Conservation (phyloP, 1,284 basidiomycete species). For the Meripilus lineatus region DNA sequence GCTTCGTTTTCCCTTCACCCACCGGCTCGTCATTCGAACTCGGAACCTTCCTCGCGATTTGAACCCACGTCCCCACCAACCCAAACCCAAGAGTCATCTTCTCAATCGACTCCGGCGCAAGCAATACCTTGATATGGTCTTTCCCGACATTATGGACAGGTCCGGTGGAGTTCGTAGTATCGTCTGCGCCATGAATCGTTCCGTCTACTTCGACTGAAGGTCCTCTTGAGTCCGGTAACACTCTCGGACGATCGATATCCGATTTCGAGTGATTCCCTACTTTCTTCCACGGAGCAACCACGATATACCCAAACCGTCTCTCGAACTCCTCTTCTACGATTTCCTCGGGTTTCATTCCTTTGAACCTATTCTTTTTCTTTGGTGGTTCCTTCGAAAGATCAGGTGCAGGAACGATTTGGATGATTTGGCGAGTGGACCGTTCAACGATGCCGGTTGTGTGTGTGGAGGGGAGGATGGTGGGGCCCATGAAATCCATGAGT, state of each 20-base stretch:
- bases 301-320: slow-evolving; percentile 40
- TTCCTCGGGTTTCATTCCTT: slow-evolving; percentile 19
- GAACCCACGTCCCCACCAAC: slow-evolving; percentile 56
- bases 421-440: slow-evolving; percentile 44
- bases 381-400: slow-evolving; percentile 1
- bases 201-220: slow-evolving; percentile 21
- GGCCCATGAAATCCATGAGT: slow-evolving; percentile 39
- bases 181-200: no score
- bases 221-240: slow-evolving; percentile 42
- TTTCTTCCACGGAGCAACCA: slow-evolving; percentile 49
- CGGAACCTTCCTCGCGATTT: slow-evolving; percentile 40
- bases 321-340: slow-evolving; percentile 49
- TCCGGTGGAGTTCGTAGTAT: background rate
- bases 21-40: slow-evolving; percentile 12
- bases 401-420: slow-evolving; percentile 27
- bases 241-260: slow-evolving; percentile 32
- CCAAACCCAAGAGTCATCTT: slow-evolving; percentile 47
- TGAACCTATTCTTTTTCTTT: slow-evolving; percentile 14
- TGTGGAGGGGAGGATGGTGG: slow-evolving; percentile 37
- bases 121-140: slow-evolving; percentile 51
- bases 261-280: slow-evolving; percentile 34
- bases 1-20: slow-evolving; percentile 6
- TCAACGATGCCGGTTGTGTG: slow-evolving; percentile 50
- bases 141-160: slow-evolving; percentile 41
- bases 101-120: slow-evolving; percentile 41